Base-by-base conservation (phyloP, 1,284 basidiomycete genomes). In the Phlebopus sp. region DNA sequence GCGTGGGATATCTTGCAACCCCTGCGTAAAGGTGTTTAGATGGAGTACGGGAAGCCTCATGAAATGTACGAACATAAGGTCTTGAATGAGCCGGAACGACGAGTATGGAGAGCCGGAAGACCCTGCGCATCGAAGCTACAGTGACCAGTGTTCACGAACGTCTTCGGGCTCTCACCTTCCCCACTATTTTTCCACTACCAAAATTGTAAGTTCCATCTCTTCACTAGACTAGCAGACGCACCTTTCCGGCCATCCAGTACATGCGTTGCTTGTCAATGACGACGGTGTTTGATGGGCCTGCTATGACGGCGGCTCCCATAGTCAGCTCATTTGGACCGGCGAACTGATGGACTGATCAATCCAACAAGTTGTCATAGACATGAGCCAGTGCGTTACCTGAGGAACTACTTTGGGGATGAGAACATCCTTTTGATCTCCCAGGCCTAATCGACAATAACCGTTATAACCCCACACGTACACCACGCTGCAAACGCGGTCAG, bases 381-480 rank as follows among this genome's bases (percentile, higher is more conserved):
- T 1, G n/a, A 39, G 25, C 37, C 0, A 1, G 32, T 34, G 11
- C 46, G 60, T 23, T 53, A 78, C 86, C 68, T 89, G 84, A 13
- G 90, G 88, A 5, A 94, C 85, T 29, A 82, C 59, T 55, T 86
- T 88, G 0, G 92, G 90, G 15, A 81, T 76, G 29, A 92, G 69
- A 2, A 78, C 78, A 55, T 97, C 91, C 43, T 87, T 82, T 64
- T 94, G 92, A 57, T 90, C 86, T 3, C 92, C 92, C 36, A 91
- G 73, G 37, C 90, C 86, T 44, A 92, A 76, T 46, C 90, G 79
- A 62, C 86, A 86, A 66, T 92, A 86, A 19, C 88, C 84, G 55
- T 87, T 86, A 66, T 86, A 90, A 3, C 90, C 90, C 91, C 92
- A 96, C 8, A 89, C 87, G 57, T 89, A 92, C 8, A 93, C 86